phyloP scores from a whole-genome alignment of 2,329 filamentous ascomycete genomes.

The Alternaria brassicae region DNA sequence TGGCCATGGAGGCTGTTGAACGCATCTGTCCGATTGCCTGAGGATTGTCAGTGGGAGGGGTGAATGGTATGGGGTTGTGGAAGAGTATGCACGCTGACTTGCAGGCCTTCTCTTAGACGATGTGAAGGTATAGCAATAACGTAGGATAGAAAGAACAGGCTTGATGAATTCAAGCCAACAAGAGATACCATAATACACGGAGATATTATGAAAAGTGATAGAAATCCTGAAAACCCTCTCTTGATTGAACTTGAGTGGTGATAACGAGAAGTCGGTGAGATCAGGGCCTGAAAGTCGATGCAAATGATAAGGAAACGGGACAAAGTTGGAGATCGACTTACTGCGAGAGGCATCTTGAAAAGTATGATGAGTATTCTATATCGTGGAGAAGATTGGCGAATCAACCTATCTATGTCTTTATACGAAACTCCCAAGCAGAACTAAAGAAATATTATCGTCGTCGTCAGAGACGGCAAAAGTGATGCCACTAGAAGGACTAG shows the following conservation, averaged over 20 bases:
- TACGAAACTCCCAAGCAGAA: neutral
- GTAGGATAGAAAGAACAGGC: neutral
- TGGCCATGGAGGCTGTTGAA: conserved; percentile 77
- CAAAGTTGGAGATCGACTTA: conserved; percentile 17
- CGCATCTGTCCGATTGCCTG: conserved; percentile 91
- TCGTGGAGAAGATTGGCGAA: neutral
- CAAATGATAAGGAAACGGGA: neutral
- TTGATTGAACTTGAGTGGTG: neutral
- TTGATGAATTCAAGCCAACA: neutral
- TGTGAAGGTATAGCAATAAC: neutral
- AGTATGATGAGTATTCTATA: conserved; percentile 13
- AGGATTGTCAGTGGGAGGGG: neutral
- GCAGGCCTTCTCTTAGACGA: neutral
- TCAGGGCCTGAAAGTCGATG: neutral
- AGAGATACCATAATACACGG: neutral
- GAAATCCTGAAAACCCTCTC: no score
- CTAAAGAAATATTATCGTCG: neutral
- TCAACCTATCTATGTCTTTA: neutral
- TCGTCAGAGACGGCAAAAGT: conserved; percentile 1
- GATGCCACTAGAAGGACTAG: conserved; percentile 21
- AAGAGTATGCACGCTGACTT: neutral
- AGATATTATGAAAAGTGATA: neutral
- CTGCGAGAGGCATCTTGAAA: conserved; percentile 46
- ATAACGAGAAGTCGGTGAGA: neutral
- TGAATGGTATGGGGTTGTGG: neutral